Conservation (phyloP, 1,139 yeast genomes). For the Yamadazyma mexicana region DNA sequence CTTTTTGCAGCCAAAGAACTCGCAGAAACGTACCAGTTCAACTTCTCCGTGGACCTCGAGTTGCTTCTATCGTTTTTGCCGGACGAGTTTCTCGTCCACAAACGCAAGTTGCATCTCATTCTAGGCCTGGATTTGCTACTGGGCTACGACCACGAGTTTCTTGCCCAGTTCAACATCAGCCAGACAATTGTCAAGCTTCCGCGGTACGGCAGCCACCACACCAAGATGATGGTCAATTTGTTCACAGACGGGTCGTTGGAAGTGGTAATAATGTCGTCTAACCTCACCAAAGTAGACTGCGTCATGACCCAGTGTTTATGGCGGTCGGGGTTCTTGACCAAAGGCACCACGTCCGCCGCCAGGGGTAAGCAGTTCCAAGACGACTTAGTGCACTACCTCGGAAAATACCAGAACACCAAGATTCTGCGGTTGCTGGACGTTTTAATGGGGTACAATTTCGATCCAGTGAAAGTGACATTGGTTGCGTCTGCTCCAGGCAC, state of each 20-base stretch:
- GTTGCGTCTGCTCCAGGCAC: constrained; percentile 59
- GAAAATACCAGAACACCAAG: constrained; percentile 33
- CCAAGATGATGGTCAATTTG: constrained; percentile 64
- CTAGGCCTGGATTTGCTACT: constrained; percentile 27
- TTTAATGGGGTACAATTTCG: constrained; percentile 43
- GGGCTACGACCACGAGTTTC: constrained; percentile 12
- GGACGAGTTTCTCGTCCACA: constrained; percentile 20
- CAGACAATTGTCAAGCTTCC: constrained; percentile 36
- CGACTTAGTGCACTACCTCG: constrained; percentile 45
- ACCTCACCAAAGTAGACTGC: constrained; percentile 55
- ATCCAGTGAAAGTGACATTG: constrained; percentile 49
- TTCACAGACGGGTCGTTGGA: constrained; percentile 43
- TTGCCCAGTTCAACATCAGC: constrained; percentile 24
- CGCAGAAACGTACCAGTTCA: constrained; percentile 47
- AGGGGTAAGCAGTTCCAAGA: constrained; percentile 24
- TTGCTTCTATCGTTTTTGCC: constrained; percentile 37
- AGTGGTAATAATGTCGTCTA: constrained; percentile 60
- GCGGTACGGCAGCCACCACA: constrained; percentile 57
- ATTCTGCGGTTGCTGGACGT: constrained; percentile 27
- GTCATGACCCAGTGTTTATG: constrained; percentile 65
- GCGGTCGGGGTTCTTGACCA: constrained; percentile 52
- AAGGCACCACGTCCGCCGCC: constrained; percentile 8
- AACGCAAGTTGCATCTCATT: constrained; percentile 29
- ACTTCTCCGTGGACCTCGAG: constrained; percentile 45
- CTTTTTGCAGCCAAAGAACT: constrained; percentile 35